Conservation (phyloP, 345 rosid genomes). For the Pseudoturritis turrita region DNA sequence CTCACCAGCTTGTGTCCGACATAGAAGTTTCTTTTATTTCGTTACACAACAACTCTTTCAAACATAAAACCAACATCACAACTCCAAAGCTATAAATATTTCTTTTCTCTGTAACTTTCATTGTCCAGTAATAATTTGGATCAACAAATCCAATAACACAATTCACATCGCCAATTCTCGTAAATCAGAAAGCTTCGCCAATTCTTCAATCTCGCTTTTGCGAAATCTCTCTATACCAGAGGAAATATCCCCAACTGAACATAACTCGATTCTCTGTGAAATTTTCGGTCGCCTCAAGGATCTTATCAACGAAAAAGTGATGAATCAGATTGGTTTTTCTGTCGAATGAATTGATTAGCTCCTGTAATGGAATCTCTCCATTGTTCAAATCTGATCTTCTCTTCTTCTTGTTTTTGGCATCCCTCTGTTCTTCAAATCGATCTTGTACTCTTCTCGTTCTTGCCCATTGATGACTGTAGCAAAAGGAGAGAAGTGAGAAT, state of each 20-base stretch:
- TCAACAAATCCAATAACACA: slow-evolving; percentile 21
- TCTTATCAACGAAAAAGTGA: slow-evolving; percentile 20
- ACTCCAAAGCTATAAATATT: slow-evolving; percentile 24
- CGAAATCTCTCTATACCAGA: slow-evolving; percentile 11
- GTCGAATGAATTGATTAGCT: slow-evolving; percentile 20
- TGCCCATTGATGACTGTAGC: not conserved
- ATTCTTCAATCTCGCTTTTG: slow-evolving; percentile 19
- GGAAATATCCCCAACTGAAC: slow-evolving; percentile 24
- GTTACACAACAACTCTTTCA: slow-evolving; percentile 20
- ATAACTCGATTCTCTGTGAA: slow-evolving; percentile 11
- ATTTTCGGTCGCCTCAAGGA: slow-evolving; percentile 15
- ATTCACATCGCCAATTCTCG: slow-evolving; percentile 17
- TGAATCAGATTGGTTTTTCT: slow-evolving; percentile 25
- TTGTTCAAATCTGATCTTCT: slow-evolving; percentile 1
- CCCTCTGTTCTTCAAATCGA: too few species aligned
- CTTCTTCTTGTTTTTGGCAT: slow-evolving; percentile 17
- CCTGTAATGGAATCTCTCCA: slow-evolving; percentile 10
- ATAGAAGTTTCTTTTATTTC: not conserved
- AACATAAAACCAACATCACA: slow-evolving; percentile 26
- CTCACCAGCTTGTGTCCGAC: too few species aligned
- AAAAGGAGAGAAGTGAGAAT: not conserved
- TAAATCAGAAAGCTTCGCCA: slow-evolving; percentile 26
- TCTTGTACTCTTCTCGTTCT: too few species aligned
- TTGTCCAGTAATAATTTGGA: slow-evolving; percentile 25
- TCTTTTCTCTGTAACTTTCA: slow-evolving; percentile 21